Evolutionary conservation across 768 basidiomycete species (phyloP).

Genomic region (Boletellus sp.): DNA sequence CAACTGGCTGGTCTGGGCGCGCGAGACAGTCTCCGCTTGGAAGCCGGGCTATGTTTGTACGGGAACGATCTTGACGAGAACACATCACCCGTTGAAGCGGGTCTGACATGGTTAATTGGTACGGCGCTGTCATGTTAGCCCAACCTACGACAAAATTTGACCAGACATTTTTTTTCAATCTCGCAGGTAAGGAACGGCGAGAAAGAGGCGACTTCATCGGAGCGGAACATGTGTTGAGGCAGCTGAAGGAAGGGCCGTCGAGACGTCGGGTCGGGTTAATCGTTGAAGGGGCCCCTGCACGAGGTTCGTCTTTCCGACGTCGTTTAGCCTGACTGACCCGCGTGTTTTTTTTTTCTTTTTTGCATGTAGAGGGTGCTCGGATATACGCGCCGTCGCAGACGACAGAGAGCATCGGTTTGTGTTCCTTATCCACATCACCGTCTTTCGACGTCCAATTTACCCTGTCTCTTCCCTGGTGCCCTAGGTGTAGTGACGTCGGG

Average conservation of each 20-base stretch:
- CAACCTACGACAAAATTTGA: no score
- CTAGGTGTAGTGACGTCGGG: conserved; percentile 82
- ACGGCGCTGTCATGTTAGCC: conserved; percentile 17
- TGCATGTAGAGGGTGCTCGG: conserved; percentile 65
- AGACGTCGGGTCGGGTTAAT: conserved; percentile 78
- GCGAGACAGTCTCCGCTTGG: conserved; percentile 88
- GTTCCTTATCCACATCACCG: no score
- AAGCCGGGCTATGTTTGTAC: conserved; percentile 96
- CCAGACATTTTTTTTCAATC: not conserved
- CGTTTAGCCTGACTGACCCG: not conserved
- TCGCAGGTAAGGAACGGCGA: conserved; percentile 75
- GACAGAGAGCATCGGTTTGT: conserved; percentile 55
- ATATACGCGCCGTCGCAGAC: conserved; percentile 53
- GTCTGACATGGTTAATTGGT: conserved; percentile 92
- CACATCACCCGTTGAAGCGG: conserved; percentile 87
- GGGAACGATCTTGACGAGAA: conserved; percentile 90
- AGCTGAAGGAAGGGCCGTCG: conserved; percentile 76
- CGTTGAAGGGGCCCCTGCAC: conserved; percentile 81
- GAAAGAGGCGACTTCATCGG: conserved; percentile 76
- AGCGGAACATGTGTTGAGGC: conserved; percentile 63
- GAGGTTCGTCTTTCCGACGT: conserved; percentile 47
- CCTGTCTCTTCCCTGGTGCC: conserved; percentile 22
- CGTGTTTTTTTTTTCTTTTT: not conserved
- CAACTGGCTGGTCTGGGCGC: conserved; percentile 89
- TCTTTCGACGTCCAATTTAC: conserved; percentile 16